phyloP scores from a whole-genome alignment of 2,329 filamentous ascomycete species.

The Coniochaeta sp. region DNA sequence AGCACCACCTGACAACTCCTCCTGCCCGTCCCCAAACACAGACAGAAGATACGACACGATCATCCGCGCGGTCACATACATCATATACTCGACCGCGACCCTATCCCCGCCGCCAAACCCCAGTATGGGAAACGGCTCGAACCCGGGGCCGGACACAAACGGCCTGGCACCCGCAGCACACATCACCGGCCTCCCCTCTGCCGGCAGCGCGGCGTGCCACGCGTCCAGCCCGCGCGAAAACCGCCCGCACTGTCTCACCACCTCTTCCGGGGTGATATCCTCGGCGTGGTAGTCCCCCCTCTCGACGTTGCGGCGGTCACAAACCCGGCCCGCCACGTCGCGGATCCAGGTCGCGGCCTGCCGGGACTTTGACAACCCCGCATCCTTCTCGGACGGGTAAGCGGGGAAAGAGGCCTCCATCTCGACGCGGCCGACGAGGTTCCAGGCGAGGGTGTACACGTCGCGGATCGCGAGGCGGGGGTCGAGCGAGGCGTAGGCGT shows the following conservation, averaged over 20 bases:
- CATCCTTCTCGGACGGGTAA: not conserved
- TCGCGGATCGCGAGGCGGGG: not conserved
- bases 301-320: not conserved
- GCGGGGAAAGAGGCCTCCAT: not conserved
- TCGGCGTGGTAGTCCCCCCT: not conserved
- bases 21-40: not conserved
- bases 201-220: not conserved
- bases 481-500: not conserved
- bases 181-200: not conserved
- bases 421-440: not conserved
- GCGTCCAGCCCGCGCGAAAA: not conserved
- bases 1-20: not conserved
- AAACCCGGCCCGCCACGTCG: not conserved
- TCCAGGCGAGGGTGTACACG: not conserved
- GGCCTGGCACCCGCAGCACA: not conserved
- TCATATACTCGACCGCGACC: not conserved
- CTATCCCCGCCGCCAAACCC: not conserved
- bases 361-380: not conserved
- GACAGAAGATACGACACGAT: not conserved
- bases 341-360: constrained; percentile 1
- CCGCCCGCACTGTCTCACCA: not conserved
- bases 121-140: not conserved
- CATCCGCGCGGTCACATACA: not conserved
- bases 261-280: not conserved
- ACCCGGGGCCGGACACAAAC: not conserved